Base-by-base conservation (phyloP, 1,139 yeast species). In the Lizanozyma gosingica region DNA sequence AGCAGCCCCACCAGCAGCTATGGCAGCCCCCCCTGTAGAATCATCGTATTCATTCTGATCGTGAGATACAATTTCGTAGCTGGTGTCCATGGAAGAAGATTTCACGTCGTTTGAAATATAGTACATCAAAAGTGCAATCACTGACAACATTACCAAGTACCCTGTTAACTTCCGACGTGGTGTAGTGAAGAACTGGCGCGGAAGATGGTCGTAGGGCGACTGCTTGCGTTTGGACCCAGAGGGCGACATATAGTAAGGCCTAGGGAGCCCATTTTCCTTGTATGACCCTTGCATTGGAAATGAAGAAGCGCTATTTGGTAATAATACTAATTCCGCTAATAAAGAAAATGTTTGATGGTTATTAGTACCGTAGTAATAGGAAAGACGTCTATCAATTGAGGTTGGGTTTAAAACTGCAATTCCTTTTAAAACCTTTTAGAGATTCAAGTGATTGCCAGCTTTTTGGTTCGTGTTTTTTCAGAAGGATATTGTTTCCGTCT, bases 231-330 rank as follows among this genome's bases (percentile, higher is more conserved):
- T 60, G 11, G 29, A 22, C 41, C 45, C 49, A 11, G 55, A 45
- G 9, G 76, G 75, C 48, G 67, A 69, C 75, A 70, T 70, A 49
- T 69, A 67, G 52, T 70, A 70, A 4, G 76, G 76, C 45, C 75
- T 56, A 27, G 76, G 76, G 44, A 70, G 59, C 18, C 75, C 75
- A 47, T 63, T 61, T 40, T 57, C 62, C 39, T 63, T 65, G 47
- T 69, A 66, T 15, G 69, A 59, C 36, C 76, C 76, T 57, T 70
- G 76, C 76, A 70, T 70, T 33, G 29, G 29, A 11, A 22, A 22
- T 22, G 29, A 22, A 33, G n/a, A n/a, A n/a, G n/a, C n/a, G n/a
- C n/a, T n/a, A n/a, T n/a, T n/a, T n/a, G n/a, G n/a, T n/a, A n/a
- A n/a, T n/a, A n/a, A n/a, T n/a, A n/a, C n/a, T n/a, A n/a, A n/a